Percentiles rank a stretch among this genome's conserved stretches.
phyloP scores from a whole-genome alignment of 2,329 filamentous ascomycete species.

The Plenodomus biglobosus region DNA sequence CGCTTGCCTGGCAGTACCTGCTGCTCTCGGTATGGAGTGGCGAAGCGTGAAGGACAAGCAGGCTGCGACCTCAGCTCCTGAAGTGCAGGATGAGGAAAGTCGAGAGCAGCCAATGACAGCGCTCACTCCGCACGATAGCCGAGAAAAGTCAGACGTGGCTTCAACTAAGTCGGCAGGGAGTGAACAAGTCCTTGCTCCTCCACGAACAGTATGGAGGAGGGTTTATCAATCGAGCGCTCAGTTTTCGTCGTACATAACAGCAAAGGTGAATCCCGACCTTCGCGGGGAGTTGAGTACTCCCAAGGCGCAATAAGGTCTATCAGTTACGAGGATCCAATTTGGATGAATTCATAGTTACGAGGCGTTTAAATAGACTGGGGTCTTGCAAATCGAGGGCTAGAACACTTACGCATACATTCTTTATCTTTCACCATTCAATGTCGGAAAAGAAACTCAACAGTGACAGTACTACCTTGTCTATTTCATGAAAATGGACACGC shows the following conservation, averaged over 20 bases:
- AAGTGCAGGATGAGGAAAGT: slow-evolving; percentile 16
- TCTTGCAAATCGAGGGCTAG: too few species aligned
- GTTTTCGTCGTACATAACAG: slow-evolving; percentile 28
- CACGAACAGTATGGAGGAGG: slow-evolving; percentile 19
- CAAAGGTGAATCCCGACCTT: slow-evolving; percentile 30
- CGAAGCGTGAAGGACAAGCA: slow-evolving; percentile 60
- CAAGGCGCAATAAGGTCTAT: not conserved
- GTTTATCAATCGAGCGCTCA: slow-evolving; percentile 25
- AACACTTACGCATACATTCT: too few species aligned
- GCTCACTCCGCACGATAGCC: not conserved
- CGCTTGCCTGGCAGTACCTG: slow-evolving; percentile 57
- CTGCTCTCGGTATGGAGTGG: slow-evolving; percentile 63
- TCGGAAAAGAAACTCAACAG: too few species aligned
- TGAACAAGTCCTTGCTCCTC: slow-evolving; percentile 5
- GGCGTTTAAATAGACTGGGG: too few species aligned
- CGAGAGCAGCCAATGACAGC: not conserved
- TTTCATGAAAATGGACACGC: too few species aligned
- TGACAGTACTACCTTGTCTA: too few species aligned
- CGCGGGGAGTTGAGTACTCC: slow-evolving; percentile 10
- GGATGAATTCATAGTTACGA: not conserved
- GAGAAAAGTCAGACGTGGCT: slow-evolving; percentile 2
- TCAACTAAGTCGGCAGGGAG: not conserved
- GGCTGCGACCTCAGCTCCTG: not conserved
- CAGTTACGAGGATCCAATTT: not conserved
- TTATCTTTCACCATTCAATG: too few species aligned